A percentile compares a stretch with the other conserved stretches of the same genome.
Evolutionary conservation across 805 yeast genomes (phyloP).

Genomic region (Nematodospora valgi): DNA sequence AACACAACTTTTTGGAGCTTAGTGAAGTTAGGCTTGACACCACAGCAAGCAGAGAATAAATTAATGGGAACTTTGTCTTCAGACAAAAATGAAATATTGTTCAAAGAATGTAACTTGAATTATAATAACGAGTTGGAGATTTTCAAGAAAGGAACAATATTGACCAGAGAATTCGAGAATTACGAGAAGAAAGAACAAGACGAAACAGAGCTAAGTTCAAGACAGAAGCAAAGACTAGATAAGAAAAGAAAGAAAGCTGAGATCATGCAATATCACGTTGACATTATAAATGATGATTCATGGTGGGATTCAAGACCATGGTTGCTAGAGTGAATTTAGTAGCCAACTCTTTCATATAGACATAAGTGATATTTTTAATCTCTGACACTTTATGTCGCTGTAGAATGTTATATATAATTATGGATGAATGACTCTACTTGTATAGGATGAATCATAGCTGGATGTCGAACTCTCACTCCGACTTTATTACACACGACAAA

Average conservation of each 20-base stretch:
- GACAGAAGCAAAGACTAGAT: constrained; percentile 50
- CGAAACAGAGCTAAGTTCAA: constrained; percentile 14
- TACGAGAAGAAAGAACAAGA: constrained; percentile 11
- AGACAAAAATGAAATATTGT: constrained; percentile 88
- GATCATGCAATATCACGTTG: constrained; percentile 49
- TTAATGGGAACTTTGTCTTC: constrained; percentile 74
- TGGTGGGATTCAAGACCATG: constrained; percentile 58
- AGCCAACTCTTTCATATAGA: too few relatives aligned
- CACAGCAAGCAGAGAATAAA: constrained; percentile 76
- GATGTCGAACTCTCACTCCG: too few relatives aligned
- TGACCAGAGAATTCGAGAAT: constrained; percentile 46
- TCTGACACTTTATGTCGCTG: too few relatives aligned
- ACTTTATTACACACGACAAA: too few relatives aligned
- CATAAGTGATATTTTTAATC: too few relatives aligned
- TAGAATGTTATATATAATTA: too few relatives aligned
- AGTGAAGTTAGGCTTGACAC: constrained; percentile 57
- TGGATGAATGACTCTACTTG: too few relatives aligned
- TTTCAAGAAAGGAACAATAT: constrained; percentile 76
- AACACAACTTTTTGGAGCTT: constrained; percentile 92
- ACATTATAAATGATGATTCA: constrained; percentile 54
- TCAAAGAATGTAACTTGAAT: constrained; percentile 73
- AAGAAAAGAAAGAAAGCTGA: constrained; percentile 48
- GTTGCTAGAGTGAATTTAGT: too few relatives aligned
- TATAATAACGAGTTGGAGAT: constrained; percentile 90
- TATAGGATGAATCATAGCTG: too few relatives aligned